These are phyloP conservation scores for Kalanchoe fedtschenkoi DNA, from an alignment of 164 flowering plant genomes.

Conservation along the genomic window DNA sequence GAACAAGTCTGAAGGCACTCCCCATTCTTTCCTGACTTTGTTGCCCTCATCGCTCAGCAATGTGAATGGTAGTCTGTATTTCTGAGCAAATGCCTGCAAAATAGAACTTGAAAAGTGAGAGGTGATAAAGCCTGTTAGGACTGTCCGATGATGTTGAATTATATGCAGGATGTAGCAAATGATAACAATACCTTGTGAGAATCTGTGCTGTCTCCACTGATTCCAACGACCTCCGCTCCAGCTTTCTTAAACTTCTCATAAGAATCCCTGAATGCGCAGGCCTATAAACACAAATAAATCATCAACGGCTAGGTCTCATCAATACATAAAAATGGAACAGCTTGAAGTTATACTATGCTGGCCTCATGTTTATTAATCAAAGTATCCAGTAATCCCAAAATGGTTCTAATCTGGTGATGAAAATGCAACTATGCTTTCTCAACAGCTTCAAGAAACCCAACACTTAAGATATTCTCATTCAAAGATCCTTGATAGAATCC, in stretches of 20 bases:
- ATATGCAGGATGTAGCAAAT: no score
- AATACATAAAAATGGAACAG: no score
- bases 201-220: conserved; percentile 71
- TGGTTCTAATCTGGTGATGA: no score
- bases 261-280: conserved; percentile 96
- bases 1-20: conserved; percentile 79
- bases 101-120: neutral
- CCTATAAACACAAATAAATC: conserved; percentile 26
- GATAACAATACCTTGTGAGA: conserved; percentile 74
- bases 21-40: conserved; percentile 95
- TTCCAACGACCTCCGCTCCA: conserved; percentile 90
- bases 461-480: no score
- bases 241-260: conserved; percentile 98
- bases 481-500: no score
- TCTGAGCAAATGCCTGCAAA: conserved; percentile 75
- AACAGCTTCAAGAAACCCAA: no score
- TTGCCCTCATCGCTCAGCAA: conserved; percentile 83
- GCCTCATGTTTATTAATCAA: no score
- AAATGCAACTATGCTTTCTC: no score
- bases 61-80: conserved; percentile 83
- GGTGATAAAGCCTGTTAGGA: neutral
- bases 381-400: no score
- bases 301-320: neutral
- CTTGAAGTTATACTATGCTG: no score
- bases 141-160: no score